Base-by-base conservation (phyloP, 148 eudicot genomes). In the Gaultheria prostrata region DNA sequence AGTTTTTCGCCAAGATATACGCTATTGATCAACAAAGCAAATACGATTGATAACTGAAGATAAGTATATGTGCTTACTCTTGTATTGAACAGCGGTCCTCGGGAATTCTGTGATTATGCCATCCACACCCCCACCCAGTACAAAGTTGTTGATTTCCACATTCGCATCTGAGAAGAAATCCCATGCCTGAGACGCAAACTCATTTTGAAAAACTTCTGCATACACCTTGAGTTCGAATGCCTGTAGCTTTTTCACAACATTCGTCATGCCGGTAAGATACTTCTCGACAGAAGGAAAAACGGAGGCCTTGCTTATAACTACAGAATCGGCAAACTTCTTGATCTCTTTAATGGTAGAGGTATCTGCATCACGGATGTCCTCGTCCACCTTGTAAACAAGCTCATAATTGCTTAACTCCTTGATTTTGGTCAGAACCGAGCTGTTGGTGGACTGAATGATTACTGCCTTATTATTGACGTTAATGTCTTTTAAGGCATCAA, bases 91-190 rank as follows among this genome's bases (percentile, higher is more conserved):
- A 26, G 94, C 98, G 14, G 98, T 90, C 75, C 85, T 80, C 2
- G 99, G 98, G 80, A 88, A 95, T 49, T 93, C 99, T 4, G 99
- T 91, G 46, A 97, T 83, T 71, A 97, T 73, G 56, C 98, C 99
- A 86, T 95, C 89, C 32, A 93, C 70, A 30, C 84, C 90, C 78
- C 90, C 84, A 56, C 61, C 89, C 81, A 43, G n/a, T n/a, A 89
- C 89, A 82, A 17, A 89, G 11, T 88, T 51, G 82, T 92, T 93
- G 18, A 97, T 72, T 88, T 95, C 95, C 46, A 87, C 93, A 74
- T 71, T 86, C 13, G 93, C 87, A 82, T 97, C 99, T 0, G 96
- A 87, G 45, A 90, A 93, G 98, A 97, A 93, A 85, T 97, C 99
- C 88, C 89, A 92, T 5, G 93, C 88, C 86, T 90, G 93, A 82